phyloP scores from a whole-genome alignment of 352 stramenopile genomes.

The Blastocystis sp. region DNA sequence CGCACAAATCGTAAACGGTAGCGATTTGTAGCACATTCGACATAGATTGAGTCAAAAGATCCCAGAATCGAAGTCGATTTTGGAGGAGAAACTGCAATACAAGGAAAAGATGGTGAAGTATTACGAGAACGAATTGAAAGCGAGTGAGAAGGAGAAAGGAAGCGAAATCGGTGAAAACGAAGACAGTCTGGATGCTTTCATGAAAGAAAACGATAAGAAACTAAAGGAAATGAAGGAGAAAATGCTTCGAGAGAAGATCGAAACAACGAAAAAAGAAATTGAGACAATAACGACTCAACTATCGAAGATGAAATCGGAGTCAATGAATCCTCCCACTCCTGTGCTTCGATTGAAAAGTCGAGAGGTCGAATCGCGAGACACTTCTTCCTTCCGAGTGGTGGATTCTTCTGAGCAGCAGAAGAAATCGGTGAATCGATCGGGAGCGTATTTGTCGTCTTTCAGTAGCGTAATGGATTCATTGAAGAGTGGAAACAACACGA shows the following conservation, averaged over 20 bases:
- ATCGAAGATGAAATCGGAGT: not conserved
- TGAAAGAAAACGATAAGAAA: slow-evolving; percentile 37
- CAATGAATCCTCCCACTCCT: not conserved
- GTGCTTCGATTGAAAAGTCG: not conserved
- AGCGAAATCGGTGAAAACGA: not conserved
- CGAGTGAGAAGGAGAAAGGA: not conserved
- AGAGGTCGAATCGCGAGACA: not conserved
- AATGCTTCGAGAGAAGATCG: slow-evolving; percentile 41
- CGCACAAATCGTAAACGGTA: not conserved
- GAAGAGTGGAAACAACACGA: slow-evolving; percentile 24
- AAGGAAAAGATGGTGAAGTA: slow-evolving; percentile 21
- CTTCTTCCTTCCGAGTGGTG: not conserved
- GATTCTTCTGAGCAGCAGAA: not conserved
- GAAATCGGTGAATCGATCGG: not conserved
- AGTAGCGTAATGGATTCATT: slow-evolving; percentile 20
- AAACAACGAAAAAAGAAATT: not conserved
- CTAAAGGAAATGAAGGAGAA: slow-evolving; percentile 28
- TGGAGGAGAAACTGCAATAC: not conserved
- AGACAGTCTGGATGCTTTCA: slow-evolving; percentile 32
- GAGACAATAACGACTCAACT: not conserved
- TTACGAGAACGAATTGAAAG: not conserved
- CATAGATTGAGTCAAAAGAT: not conserved
- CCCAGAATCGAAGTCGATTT: not conserved
- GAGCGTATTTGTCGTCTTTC: slow-evolving; percentile 22
- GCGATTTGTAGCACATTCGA: not conserved